phyloP scores from a whole-genome alignment of 2,329 filamentous ascomycete species.

The Lachnellula arida region DNA sequence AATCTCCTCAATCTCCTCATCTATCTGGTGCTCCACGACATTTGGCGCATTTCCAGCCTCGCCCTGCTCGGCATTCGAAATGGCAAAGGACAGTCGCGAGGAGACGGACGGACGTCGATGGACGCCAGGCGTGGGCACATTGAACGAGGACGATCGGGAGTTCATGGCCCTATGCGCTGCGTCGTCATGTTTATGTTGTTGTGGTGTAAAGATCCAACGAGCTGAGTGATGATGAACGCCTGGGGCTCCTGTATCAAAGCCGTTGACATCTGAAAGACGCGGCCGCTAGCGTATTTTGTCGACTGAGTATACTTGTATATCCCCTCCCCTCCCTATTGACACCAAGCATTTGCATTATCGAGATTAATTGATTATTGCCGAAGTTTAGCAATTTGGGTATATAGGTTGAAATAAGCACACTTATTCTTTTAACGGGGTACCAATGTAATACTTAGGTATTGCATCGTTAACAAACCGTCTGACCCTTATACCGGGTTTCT shows the following conservation, averaged over 20 bases:
- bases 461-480: no score
- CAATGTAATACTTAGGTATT: no score
- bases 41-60: slow-evolving; percentile 47
- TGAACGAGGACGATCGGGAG: slow-evolving; percentile 32
- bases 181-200: neutral
- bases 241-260: neutral
- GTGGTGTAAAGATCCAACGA: neutral
- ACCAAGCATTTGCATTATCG: neutral
- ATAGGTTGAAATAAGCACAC: neutral
- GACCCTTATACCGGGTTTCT: no score
- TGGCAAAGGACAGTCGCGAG: slow-evolving; percentile 58
- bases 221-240: neutral
- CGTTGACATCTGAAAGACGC: neutral
- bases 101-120: slow-evolving; percentile 25
- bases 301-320: neutral
- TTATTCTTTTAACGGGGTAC: neutral
- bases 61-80: slow-evolving; percentile 61
- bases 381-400: neutral
- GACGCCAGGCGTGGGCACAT: slow-evolving; percentile 23
- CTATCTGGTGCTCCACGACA: slow-evolving; percentile 64
- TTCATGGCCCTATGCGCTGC: slow-evolving; percentile 29
- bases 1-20: slow-evolving; percentile 95
- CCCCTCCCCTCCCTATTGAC: neutral
- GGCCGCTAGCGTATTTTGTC: neutral
- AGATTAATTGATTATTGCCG: neutral